Base-by-base conservation (phyloP, 768 basidiomycete species). In the Mycena maculata region DNA sequence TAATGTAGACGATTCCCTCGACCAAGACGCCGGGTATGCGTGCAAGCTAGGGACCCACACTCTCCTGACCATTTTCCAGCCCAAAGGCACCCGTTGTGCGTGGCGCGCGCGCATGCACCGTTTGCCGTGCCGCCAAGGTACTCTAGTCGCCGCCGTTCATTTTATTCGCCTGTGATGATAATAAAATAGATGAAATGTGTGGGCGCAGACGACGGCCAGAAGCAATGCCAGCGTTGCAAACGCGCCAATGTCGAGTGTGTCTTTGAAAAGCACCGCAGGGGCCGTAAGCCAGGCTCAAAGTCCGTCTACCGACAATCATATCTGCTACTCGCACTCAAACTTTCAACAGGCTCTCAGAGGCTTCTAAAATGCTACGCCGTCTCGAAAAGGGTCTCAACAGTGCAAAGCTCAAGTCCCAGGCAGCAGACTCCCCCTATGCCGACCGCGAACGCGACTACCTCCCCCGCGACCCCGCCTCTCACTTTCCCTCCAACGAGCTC, bases 251-350 rank as follows among this genome's bases (percentile, higher is more conserved):
- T 89, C 55, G 89, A 92, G 91, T 91, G 93, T 73, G 70, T 94
- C 36, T 95, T 95, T 72, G 93, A 95, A 81, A 95, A 95, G 77
- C 93, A 95, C 78, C 87, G 94, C 59, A 89, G 93, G 36, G 93
- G 93, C 45, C 88, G 93, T 62, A 95, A 95, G 74, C 93, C 93
- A 20, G 94, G 93, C 72, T 94, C 93, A 79, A 95, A 95, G 94
- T 95, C 77, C 27, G 83, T 78, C 48, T 47, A 54, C 58, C 28
- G 41, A 65, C 65, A 60, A 63, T 67, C 65, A 53, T 38, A 61
- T 63, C 44, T 30, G 38, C 39, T 53, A 33, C 25, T 31, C 57
- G 49, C 39, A 45, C 67, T 20, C 73, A 52, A 54, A 73, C 39
- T 48, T 48, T 57, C 65, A 50, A 70, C 70, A 94, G 93, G 78